Evolutionary conservation across 2,329 filamentous ascomycete genomes (phyloP).

Genomic region (Diaporthe helianthi): DNA sequence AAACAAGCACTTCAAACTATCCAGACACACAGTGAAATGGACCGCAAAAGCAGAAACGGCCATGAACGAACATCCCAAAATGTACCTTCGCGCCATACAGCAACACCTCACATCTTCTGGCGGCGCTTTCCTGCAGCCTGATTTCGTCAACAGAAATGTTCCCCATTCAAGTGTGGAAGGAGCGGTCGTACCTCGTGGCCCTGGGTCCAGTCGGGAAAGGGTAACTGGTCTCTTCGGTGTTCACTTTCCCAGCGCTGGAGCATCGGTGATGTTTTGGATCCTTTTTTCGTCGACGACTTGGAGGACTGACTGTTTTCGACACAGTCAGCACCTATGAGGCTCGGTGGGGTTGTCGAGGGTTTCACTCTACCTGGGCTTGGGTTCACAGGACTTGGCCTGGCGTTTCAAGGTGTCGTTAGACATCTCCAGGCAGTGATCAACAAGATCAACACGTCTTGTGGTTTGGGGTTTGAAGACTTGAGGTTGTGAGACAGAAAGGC

Average conservation of each 20-base stretch:
- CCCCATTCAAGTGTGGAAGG: neutral
- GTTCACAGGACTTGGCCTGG: constrained; percentile 11
- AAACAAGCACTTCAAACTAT: constrained; percentile 3
- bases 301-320: neutral
- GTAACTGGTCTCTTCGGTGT: constrained; percentile 16
- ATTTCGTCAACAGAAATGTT: neutral
- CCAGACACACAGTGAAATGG: constrained; percentile 23
- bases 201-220: constrained; percentile 23
- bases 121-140: constrained; percentile 9
- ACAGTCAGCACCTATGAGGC: neutral
- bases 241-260: constrained; percentile 31
- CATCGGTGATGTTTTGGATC: constrained; percentile 29
- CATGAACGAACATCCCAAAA: constrained; percentile 10
- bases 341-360: no score
- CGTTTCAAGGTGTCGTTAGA: constrained; percentile 28
- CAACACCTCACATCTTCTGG: constrained; percentile 1
- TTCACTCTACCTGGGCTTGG: constrained; percentile 18
- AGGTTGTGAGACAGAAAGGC: neutral
- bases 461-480: neutral
- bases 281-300: neutral
- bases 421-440: constrained; percentile 16
- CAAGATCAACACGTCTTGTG: neutral
- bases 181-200: neutral
- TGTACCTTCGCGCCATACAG: neutral
- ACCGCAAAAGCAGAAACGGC: constrained; percentile 1